Evolutionary conservation across 2,329 filamentous ascomycete genomes (phyloP).

Genomic region (Hansfordia pulvinata): DNA sequence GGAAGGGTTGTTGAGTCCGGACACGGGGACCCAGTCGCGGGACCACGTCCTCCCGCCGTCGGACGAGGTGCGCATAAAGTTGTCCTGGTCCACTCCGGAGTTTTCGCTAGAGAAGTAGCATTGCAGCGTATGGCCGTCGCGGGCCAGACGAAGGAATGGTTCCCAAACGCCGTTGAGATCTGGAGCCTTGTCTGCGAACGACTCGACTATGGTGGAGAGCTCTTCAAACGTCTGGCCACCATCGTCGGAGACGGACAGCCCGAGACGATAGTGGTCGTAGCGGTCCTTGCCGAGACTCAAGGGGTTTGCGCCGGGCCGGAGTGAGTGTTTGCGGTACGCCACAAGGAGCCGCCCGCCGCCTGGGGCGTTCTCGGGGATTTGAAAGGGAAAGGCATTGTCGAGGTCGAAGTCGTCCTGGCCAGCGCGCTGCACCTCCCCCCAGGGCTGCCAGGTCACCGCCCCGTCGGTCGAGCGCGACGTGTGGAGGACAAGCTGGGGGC

Average conservation of each 20-base stretch:
- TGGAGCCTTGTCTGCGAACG: too few relatives aligned
- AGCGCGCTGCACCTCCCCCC: constrained; percentile 12
- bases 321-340: constrained; percentile 23
- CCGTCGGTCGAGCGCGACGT: constrained; percentile 12
- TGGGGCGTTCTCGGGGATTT: too few relatives aligned
- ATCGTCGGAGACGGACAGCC: constrained; percentile 25
- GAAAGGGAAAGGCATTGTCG: constrained; percentile 19
- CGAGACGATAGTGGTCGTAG: constrained; percentile 25
- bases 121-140: constrained; percentile 24
- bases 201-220: constrained; percentile 14
- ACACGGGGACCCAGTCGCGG: constrained; percentile 16
- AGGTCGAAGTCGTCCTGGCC: constrained; percentile 12
- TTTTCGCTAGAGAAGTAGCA: constrained; percentile 30
- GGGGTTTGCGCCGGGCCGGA: constrained; percentile 7
- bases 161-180: constrained; percentile 27
- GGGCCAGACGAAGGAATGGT: constrained; percentile 25
- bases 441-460: constrained; percentile 13
- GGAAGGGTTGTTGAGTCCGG: constrained; percentile 17
- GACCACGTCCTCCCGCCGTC: constrained; percentile 26
- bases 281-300: too few relatives aligned
- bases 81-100: constrained; percentile 23
- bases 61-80: constrained; percentile 21
- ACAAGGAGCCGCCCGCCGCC: constrained; percentile 20
- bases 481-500: constrained; percentile 10
- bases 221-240: constrained; percentile 22